Evolutionary conservation across 352 stramenopile species (phyloP).

Genomic region (Phytophthora sp.): DNA sequence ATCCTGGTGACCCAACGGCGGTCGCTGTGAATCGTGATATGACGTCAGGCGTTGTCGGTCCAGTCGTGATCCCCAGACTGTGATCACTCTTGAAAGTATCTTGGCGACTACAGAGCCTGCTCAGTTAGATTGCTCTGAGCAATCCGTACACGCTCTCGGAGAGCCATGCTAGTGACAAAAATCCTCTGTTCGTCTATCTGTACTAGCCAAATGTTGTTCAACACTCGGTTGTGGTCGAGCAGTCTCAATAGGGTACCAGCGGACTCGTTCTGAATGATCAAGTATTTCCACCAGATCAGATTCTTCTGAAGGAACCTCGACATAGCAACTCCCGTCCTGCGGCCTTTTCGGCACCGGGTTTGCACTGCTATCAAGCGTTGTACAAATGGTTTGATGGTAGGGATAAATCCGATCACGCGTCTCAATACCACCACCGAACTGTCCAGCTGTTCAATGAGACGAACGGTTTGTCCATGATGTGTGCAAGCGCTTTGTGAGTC

Average conservation of each 20-base stretch:
- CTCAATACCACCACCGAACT: constrained; percentile 1
- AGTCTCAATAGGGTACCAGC: too few species aligned
- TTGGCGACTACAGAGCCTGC: neutral
- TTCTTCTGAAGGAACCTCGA: constrained; percentile 9
- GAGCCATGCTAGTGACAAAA: neutral
- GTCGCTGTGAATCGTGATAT: neutral
- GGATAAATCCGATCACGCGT: constrained; percentile 19
- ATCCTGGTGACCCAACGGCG: neutral
- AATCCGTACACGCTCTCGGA: neutral
- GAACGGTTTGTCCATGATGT: too few species aligned
- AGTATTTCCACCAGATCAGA: neutral
- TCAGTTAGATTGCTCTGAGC: neutral
- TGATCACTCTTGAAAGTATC: too few species aligned
- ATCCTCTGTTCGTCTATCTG: neutral
- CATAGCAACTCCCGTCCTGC: neutral
- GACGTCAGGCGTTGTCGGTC: neutral
- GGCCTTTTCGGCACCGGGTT: neutral
- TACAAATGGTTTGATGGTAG: constrained; percentile 16
- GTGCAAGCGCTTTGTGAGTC: too few species aligned
- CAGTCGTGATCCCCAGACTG: neutral
- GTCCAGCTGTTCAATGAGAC: neutral
- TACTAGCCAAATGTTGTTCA: neutral
- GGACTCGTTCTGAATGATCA: too few species aligned
- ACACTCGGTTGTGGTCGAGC: too few species aligned
- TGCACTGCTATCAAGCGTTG: neutral